Evolutionary conservation across 768 basidiomycete species (phyloP), one percentile per base, ranked within the genome.

Genomic region (Lepiota subincarnata): DNA sequence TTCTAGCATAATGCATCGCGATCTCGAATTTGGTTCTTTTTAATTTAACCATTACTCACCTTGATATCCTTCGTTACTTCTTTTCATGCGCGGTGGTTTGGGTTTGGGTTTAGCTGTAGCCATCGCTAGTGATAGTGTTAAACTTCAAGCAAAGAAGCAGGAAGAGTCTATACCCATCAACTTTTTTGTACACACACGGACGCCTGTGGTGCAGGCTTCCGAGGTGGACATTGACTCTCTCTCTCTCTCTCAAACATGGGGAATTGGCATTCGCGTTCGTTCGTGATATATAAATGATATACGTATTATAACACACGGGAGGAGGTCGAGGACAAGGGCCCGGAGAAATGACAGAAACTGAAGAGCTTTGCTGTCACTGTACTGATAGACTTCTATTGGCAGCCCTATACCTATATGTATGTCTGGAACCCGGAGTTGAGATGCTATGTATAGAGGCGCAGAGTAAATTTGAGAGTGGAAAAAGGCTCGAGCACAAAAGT

Each of bases 291-390:
- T 19, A 28, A 40, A 16, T 16, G 45, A 47, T 12, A 24, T 39
- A 50, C 12, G 37, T 39, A 41, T 50, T 41, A 28, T 50, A 50
- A 40, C 48, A 50, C 24, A 28, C 19, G 39, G 31, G 31, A 8
- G 7, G 31, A 31, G 10, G 7, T 8, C 10, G 38, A 20, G 19
- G 35, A 22, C 16, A 31, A 8, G 16, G 31, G 4, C n/a, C n/a
- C n/a, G 24, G 22, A 16, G 6, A 31, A 24, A 47, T 12, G 45
- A 34, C 31, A 34, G 45, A 47, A 3, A 34, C 18, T 16, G 45
- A 14, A 31, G 13, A 6, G 19, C n/a, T 7, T 35, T 10, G 16
- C 19, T 47, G 45, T 18, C 11, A 34, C n/a, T 12, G 45, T n/a
- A 35, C 19, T 34, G n/a, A 34, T 35, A 18, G 24, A 46, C 44